Evolutionary conservation across 257 asterid species (phyloP).

Genomic region (Nemophila menziesii): DNA sequence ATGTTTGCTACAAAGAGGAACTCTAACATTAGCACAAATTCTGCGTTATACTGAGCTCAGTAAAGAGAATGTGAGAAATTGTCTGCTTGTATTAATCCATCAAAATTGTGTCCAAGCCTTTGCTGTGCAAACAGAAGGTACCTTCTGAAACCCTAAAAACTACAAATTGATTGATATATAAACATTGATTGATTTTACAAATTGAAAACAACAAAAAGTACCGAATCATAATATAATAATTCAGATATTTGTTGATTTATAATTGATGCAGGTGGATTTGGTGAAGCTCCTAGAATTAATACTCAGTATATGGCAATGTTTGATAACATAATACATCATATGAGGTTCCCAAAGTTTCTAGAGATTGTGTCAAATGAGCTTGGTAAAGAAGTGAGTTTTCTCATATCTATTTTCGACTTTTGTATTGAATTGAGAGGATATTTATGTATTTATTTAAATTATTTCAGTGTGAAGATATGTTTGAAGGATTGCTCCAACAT

Average conservation of each 20-base stretch:
- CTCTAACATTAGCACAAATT: constrained; percentile 39
- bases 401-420: constrained; percentile 6
- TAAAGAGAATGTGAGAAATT: constrained; percentile 42
- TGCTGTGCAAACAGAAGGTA: constrained; percentile 43
- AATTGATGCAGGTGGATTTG: constrained; percentile 31
- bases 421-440: not conserved
- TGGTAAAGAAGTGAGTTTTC: constrained; percentile 46
- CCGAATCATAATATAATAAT: not conserved
- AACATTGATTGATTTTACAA: not conserved
- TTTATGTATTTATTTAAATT: constrained; percentile 10
- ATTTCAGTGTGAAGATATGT: constrained; percentile 50
- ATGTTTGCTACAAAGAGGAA: constrained; percentile 63
- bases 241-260: not conserved
- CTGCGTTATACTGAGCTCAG: constrained; percentile 46
- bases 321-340: constrained; percentile 55
- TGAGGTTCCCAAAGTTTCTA: constrained; percentile 65
- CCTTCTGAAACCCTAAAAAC: not conserved
- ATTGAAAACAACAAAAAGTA: not conserved
- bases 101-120: constrained; percentile 88
- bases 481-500: constrained; percentile 71
- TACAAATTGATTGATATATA: not conserved
- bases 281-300: constrained; percentile 30
- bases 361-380: constrained; percentile 62
- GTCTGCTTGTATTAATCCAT: constrained; percentile 72
- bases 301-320: constrained; percentile 65